These are phyloP conservation scores for Mallotus japonicus DNA, from an alignment of 441 rosid species.

Conservation along the genomic window DNA sequence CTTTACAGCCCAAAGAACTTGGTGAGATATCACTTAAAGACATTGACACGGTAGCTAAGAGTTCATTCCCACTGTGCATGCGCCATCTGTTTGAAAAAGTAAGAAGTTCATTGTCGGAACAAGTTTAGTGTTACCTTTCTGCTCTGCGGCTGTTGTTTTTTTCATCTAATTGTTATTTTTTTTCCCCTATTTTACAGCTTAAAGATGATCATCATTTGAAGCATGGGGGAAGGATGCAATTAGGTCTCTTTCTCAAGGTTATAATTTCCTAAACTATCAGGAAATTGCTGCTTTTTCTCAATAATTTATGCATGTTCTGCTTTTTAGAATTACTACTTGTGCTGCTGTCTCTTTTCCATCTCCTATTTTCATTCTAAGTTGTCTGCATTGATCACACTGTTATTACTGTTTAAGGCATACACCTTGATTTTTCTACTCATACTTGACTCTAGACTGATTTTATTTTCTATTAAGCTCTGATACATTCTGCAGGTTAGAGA, in stretches of 20 bases:
- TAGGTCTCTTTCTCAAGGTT: slow-evolving; percentile 95
- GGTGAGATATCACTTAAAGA: slow-evolving; percentile 80
- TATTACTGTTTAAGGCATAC: background rate
- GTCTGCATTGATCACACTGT: background rate
- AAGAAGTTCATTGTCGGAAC: slow-evolving; percentile 25
- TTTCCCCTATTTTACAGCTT: slow-evolving; percentile 44
- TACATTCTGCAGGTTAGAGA: slow-evolving; percentile 7
- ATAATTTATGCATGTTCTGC: too few relatives aligned
- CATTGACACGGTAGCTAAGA: slow-evolving; percentile 66
- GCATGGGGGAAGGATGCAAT: slow-evolving; percentile 97
- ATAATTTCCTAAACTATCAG: slow-evolving; percentile 18
- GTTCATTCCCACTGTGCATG: slow-evolving; percentile 91
- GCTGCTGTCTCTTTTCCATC: background rate
- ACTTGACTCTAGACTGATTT: background rate
- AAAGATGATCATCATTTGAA: slow-evolving; percentile 94
- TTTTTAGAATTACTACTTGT: background rate
- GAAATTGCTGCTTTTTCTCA: background rate
- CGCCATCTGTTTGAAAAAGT: slow-evolving; percentile 74
- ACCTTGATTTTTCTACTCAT: background rate
- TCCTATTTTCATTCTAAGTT: background rate
- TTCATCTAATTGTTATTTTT: background rate
- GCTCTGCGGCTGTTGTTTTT: background rate
- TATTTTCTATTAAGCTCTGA: background rate
- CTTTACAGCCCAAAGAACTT: slow-evolving; percentile 63
- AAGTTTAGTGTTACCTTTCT: slow-evolving; percentile 10